phyloP scores from a whole-genome alignment of 2,329 filamentous ascomycete genomes.

The Sporothrix schenckii region DNA sequence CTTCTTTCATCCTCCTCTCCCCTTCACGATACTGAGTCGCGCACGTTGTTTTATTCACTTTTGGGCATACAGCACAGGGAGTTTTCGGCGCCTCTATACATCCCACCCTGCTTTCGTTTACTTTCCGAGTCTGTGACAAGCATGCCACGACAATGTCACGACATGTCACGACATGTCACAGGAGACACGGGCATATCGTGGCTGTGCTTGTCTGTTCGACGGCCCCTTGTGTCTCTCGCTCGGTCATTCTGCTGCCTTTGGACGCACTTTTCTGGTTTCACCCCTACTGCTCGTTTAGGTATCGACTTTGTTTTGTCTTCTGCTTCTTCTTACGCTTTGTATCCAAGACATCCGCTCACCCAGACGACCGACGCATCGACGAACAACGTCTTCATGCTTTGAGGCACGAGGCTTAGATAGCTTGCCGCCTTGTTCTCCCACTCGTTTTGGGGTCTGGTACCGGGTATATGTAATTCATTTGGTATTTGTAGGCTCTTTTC shows the following conservation, averaged over 20 bases:
- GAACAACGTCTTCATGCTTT: not conserved
- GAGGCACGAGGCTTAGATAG: not conserved
- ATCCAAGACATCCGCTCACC: not conserved
- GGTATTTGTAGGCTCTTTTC: too few species aligned
- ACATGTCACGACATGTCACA: not conserved
- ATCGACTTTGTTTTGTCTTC: too few species aligned
- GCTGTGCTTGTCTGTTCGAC: not conserved
- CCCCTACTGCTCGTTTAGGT: too few species aligned
- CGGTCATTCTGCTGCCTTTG: not conserved
- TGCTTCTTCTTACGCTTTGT: too few species aligned
- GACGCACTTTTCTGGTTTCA: not conserved
- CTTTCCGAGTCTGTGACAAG: not conserved
- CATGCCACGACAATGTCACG: too few species aligned
- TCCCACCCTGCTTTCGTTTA: not conserved
- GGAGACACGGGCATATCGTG: not conserved
- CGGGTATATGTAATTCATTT: not conserved
- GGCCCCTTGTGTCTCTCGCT: not conserved
- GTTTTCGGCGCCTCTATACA: constrained; percentile 3
- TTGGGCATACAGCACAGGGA: constrained; percentile 13
- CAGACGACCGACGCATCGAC: not conserved
- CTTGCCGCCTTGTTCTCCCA: not conserved
- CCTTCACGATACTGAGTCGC: not conserved
- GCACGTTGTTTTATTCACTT: not conserved
- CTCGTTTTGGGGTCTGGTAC: not conserved
- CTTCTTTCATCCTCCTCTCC: not conserved